Evolutionary conservation across 768 basidiomycete genomes (phyloP).

Genomic region (Tephrocybe sp.): DNA sequence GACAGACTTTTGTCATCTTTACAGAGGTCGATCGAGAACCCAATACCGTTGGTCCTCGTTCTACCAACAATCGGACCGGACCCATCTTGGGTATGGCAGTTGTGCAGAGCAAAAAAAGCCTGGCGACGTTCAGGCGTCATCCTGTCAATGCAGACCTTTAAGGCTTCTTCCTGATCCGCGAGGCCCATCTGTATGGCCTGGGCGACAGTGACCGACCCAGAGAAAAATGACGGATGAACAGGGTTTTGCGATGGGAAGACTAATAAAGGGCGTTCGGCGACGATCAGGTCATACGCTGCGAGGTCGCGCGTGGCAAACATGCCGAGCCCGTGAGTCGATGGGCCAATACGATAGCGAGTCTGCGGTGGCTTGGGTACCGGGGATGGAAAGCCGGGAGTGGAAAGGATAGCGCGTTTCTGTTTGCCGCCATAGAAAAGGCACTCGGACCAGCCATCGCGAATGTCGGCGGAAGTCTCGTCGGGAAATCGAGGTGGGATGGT

Average conservation of each 20-base stretch:
- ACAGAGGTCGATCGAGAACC: background rate
- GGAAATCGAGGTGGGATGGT: too few relatives aligned
- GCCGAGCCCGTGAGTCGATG: constrained; percentile 21
- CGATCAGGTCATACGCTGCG: constrained; percentile 29
- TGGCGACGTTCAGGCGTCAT: background rate
- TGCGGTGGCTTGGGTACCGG: background rate
- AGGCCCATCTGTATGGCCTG: background rate
- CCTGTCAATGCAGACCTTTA: background rate
- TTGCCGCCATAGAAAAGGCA: background rate
- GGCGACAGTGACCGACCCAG: too few relatives aligned
- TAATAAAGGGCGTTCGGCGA: constrained; percentile 38
- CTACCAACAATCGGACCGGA: background rate
- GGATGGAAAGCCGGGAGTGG: background rate
- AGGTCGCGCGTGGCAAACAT: constrained; percentile 30
- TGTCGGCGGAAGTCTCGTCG: too few relatives aligned
- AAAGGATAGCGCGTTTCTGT: background rate
- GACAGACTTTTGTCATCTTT: background rate
- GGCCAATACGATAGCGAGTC: background rate
- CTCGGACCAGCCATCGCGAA: too few relatives aligned
- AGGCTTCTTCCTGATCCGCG: background rate
- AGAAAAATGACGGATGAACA: too few relatives aligned
- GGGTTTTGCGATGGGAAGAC: constrained; percentile 15
- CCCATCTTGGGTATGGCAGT: background rate
- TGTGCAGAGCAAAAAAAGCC: background rate
- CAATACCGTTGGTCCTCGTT: background rate